These are phyloP conservation scores for Clarireedia homoeocarpa DNA, from an alignment of 2,329 filamentous ascomycete species.

Conservation along the genomic window DNA sequence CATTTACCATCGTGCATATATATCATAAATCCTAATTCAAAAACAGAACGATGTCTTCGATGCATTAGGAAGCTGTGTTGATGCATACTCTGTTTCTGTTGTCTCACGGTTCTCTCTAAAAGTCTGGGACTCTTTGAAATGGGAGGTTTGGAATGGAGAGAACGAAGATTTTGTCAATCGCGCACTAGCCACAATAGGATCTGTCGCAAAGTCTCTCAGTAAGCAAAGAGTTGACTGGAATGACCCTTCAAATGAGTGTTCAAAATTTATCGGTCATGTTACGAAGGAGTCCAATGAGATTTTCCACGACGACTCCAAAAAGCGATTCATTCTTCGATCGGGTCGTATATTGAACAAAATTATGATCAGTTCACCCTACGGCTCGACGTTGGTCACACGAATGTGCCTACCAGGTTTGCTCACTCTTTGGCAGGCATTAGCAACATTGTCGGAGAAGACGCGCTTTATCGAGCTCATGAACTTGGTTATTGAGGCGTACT, in stretches of 20 bases:
- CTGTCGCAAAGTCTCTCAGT: slow-evolving; percentile 12
- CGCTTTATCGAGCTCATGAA: slow-evolving; percentile 25
- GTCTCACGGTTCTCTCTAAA: slow-evolving; percentile 18
- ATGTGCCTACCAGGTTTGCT: neutral
- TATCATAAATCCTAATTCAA: neutral
- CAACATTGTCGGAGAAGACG: slow-evolving; percentile 7
- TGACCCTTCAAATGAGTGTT: slow-evolving; percentile 5
- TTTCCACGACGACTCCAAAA: slow-evolving; percentile 6
- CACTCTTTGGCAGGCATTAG: slow-evolving; percentile 1
- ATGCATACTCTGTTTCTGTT: slow-evolving; percentile 17
- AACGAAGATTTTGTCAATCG: slow-evolving; percentile 25
- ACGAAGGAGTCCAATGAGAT: slow-evolving; percentile 8
- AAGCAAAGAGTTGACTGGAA: slow-evolving; percentile 2
- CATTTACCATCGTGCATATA: neutral
- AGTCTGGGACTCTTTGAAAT: slow-evolving; percentile 29
- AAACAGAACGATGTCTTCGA: slow-evolving; percentile 23
- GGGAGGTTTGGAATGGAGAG: slow-evolving; percentile 28
- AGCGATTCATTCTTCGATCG: slow-evolving; percentile 7
- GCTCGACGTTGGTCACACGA: neutral
- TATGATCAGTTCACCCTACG: slow-evolving; percentile 3
- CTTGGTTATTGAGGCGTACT: slow-evolving; percentile 20
- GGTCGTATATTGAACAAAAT: slow-evolving; percentile 8
- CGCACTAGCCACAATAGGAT: slow-evolving; percentile 20
- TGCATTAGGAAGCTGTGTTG: slow-evolving; percentile 11
- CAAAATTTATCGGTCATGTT: slow-evolving; percentile 10